Evolutionary conservation across 805 yeast genomes (phyloP).

Genomic region (Lipomyces yamanashiensis): DNA sequence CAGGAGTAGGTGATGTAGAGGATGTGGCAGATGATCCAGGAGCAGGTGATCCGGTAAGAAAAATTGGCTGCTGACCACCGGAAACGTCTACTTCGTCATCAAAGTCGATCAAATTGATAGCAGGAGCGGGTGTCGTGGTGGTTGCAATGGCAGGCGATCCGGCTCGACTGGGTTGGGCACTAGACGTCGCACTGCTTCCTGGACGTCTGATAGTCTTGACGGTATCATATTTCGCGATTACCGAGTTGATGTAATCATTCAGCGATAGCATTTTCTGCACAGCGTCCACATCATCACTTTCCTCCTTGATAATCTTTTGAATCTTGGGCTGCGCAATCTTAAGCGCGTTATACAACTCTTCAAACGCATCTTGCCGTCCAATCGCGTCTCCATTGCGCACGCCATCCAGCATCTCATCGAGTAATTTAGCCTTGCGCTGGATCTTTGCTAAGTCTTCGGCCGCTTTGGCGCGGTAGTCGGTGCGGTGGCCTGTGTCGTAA

Average conservation of each 20-base stretch:
- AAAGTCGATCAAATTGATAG: constrained; percentile 66
- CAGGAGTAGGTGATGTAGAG: constrained; percentile 1
- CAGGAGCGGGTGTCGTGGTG: constrained; percentile 49
- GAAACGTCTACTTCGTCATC: constrained; percentile 55
- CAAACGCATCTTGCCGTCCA: constrained; percentile 69
- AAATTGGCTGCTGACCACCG: constrained; percentile 15
- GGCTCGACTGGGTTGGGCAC: constrained; percentile 16
- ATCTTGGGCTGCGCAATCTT: constrained; percentile 87
- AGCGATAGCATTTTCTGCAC: constrained; percentile 68
- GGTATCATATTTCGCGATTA: constrained; percentile 67
- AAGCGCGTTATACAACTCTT: constrained; percentile 76
- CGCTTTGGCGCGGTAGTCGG: constrained; percentile 76
- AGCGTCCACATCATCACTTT: constrained; percentile 65
- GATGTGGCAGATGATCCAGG: constrained; percentile 13
- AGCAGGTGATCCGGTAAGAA: constrained; percentile 26
- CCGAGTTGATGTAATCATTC: constrained; percentile 74
- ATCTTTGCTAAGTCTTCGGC: constrained; percentile 83
- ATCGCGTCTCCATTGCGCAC: constrained; percentile 45
- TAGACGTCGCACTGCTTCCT: constrained; percentile 22
- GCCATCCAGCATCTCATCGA: constrained; percentile 78
- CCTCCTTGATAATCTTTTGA: constrained; percentile 81
- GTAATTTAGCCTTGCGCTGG: constrained; percentile 81
- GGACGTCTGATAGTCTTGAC: constrained; percentile 60
- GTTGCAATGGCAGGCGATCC: constrained; percentile 10
- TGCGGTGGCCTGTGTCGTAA: constrained; percentile 79